Percentiles rank a stretch among this genome's conserved stretches.
Conservation (phyloP, 345 rosid genomes). For the Eucalyptus rudis region DNA sequence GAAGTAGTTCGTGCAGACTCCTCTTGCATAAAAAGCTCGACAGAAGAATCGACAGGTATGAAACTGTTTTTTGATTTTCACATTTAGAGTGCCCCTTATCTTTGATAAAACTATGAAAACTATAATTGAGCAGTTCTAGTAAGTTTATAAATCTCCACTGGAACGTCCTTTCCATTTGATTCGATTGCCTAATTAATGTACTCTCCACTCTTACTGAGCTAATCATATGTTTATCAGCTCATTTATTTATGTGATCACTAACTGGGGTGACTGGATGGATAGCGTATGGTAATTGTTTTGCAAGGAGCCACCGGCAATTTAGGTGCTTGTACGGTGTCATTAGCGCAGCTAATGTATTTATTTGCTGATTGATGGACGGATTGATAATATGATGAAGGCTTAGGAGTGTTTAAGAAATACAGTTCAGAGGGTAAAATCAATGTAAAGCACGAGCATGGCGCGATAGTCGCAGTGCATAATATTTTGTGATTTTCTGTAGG, state of each 20-base stretch:
- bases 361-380: neutral
- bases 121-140: neutral
- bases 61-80: neutral
- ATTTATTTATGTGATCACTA: neutral
- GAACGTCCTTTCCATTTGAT: neutral
- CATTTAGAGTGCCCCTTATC: neutral
- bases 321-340: neutral
- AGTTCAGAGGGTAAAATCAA: neutral
- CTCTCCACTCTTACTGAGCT: neutral
- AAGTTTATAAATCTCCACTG: neutral
- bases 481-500: neutral
- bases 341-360: neutral
- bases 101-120: neutral
- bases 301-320: neutral
- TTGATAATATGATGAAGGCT: neutral
- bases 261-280: neutral
- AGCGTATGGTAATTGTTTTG: neutral
- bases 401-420: neutral
- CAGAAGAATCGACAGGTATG: constrained; percentile 37
- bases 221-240: neutral
- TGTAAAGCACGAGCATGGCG: neutral
- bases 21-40: constrained; percentile 9
- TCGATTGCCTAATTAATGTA: neutral
- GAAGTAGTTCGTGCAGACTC: constrained; percentile 13
- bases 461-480: neutral